A percentile compares a stretch with the other conserved stretches of the same genome.
These are phyloP conservation scores for Cryptococcus sp. DNA, from an alignment of 1,284 basidiomycete species.

Conservation along the genomic window DNA sequence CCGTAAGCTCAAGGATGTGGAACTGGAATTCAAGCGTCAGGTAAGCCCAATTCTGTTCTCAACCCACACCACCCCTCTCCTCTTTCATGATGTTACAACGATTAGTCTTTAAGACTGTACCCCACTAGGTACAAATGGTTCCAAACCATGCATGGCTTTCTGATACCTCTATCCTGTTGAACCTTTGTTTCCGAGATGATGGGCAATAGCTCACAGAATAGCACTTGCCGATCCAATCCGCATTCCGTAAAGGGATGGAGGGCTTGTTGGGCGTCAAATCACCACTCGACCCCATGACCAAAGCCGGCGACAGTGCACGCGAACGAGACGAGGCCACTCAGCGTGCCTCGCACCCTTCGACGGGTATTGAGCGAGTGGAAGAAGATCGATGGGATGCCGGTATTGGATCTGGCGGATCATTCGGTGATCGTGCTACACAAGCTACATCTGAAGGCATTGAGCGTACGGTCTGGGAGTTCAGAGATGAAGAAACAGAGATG, in stretches of 20 bases:
- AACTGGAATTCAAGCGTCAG: slow-evolving; percentile 40
- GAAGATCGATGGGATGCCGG: slow-evolving; percentile 34
- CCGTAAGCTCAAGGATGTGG: slow-evolving; percentile 42
- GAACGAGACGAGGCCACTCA: slow-evolving; percentile 21
- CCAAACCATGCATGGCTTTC: slow-evolving; percentile 47
- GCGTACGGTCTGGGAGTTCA: slow-evolving; percentile 41
- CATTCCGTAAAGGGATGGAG: slow-evolving; percentile 44
- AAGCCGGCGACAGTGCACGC: slow-evolving; percentile 14
- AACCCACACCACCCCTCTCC: slow-evolving; percentile 5
- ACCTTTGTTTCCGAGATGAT: background rate
- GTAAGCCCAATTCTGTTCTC: slow-evolving; percentile 26
- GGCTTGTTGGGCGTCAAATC: slow-evolving; percentile 32
- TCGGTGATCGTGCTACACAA: slow-evolving; percentile 17
- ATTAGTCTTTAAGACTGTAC: slow-evolving; percentile 50
- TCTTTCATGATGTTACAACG: slow-evolving; percentile 43
- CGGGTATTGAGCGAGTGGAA: slow-evolving; percentile 34
- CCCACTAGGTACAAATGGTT: slow-evolving; percentile 43
- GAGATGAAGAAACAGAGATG: slow-evolving; percentile 27
- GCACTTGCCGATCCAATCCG: slow-evolving; percentile 36
- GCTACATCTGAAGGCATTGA: slow-evolving; percentile 21
- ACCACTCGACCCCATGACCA: slow-evolving; percentile 16
- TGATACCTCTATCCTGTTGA: slow-evolving; percentile 26
- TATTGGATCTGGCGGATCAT: slow-evolving; percentile 29
- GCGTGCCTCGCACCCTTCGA: slow-evolving; percentile 29
- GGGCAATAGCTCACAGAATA: slow-evolving; percentile 17